These are phyloP conservation scores for Whalleya microplaca DNA, from an alignment of 2,329 filamentous ascomycete species.

Conservation along the genomic window DNA sequence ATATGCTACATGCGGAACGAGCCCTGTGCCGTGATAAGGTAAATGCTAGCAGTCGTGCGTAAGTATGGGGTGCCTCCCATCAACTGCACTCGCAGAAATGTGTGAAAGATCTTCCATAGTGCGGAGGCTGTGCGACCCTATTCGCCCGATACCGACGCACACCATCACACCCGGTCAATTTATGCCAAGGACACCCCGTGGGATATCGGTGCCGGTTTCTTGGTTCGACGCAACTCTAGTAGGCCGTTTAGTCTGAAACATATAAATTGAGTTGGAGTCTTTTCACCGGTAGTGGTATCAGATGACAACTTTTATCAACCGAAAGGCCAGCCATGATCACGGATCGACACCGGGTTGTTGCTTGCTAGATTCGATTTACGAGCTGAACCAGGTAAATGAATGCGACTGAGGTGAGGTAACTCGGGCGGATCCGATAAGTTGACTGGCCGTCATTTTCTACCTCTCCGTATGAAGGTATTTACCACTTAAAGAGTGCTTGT, in stretches of 20 bases:
- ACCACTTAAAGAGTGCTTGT: neutral
- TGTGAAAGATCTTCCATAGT: constrained; percentile 3
- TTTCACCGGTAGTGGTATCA: constrained; percentile 16
- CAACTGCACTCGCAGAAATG: constrained; percentile 5
- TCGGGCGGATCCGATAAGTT: constrained; percentile 11
- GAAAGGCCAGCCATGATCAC: neutral
- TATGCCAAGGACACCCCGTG: neutral
- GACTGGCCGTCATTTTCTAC: constrained; percentile 13
- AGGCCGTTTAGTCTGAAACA: constrained; percentile 8
- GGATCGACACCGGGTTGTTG: neutral
- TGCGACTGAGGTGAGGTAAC: constrained; percentile 9
- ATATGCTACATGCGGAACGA: neutral
- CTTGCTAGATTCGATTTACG: neutral
- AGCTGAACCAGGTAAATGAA: neutral
- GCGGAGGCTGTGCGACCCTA: constrained; percentile 20
- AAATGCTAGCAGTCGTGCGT: constrained; percentile 8
- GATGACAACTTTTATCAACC: constrained; percentile 23
- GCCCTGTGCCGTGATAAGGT: constrained; percentile 1
- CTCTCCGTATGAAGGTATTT: constrained; percentile 1
- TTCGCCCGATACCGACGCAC: constrained; percentile 14
- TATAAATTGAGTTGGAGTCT: constrained; percentile 10
- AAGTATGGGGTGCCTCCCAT: constrained; percentile 3
- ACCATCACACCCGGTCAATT: constrained; percentile 3
- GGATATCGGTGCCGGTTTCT: constrained; percentile 15
- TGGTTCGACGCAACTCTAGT: constrained; percentile 21